Evolutionary conservation across 306 rosid genomes (phyloP).

Genomic region (Phaseolus lunatus): DNA sequence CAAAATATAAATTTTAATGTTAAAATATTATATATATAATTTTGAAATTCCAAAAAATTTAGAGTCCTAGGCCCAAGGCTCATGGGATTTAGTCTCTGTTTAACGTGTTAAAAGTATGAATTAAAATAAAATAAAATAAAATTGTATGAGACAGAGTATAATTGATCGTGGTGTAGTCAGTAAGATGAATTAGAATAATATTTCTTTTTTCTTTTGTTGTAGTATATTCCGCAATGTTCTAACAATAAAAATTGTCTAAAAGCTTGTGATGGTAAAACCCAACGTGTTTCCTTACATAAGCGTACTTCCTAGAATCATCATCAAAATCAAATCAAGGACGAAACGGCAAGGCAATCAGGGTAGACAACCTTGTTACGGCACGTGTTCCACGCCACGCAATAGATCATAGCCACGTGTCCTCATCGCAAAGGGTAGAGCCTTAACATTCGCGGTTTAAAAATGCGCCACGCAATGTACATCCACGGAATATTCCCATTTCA

Average conservation of each 20-base stretch:
- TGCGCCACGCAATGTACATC: constrained; percentile 48
- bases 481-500: constrained; percentile 51
- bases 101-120: no score
- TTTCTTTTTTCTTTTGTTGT: not conserved
- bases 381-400: constrained; percentile 19
- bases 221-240: not conserved
- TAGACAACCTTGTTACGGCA: constrained; percentile 24
- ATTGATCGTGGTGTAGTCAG: no score
- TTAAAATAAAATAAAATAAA: no score
- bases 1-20: no score
- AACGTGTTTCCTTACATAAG: not conserved
- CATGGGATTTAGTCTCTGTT: no score
- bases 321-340: not conserved
- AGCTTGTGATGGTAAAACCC: not conserved
- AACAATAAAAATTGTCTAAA: not conserved
- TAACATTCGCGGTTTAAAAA: not conserved
- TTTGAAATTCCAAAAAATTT: no score
- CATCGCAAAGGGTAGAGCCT: not conserved
- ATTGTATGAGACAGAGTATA: no score
- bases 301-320: not conserved
- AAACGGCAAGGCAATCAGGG: not conserved
- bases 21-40: no score
- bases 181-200: no score
- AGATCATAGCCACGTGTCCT: constrained; percentile 25
- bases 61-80: no score